Conservation (phyloP, 1,284 basidiomycete genomes). For the Cutaneotrichosporon daszewskae region DNA sequence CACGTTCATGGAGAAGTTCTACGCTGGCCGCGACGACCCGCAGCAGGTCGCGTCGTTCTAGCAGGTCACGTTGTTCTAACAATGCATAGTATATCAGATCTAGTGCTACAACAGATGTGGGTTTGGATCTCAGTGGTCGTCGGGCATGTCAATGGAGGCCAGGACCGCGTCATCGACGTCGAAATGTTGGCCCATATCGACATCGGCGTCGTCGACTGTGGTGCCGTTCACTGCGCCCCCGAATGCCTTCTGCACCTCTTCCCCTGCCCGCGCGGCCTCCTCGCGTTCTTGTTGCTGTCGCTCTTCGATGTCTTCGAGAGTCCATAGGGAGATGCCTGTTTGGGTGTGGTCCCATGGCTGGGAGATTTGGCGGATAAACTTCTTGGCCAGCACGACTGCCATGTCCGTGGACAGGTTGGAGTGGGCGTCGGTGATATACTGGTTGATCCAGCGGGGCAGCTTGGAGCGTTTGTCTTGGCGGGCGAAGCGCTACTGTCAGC, state of each 20-base stretch:
- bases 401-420: slow-evolving; percentile 98
- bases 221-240: slow-evolving; percentile 10
- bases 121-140: slow-evolving; percentile 2
- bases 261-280: slow-evolving; percentile 28
- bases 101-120: slow-evolving; percentile 8
- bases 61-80: slow-evolving; percentile 9
- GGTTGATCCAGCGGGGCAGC: slow-evolving; percentile 98
- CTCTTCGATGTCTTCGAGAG: slow-evolving; percentile 50
- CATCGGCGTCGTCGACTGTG: slow-evolving; percentile 15
- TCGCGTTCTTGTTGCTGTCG: slow-evolving; percentile 38
- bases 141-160: slow-evolving; percentile 31
- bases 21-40: slow-evolving; percentile 46
- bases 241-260: slow-evolving; percentile 21
- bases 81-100: slow-evolving; percentile 13
- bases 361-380: slow-evolving; percentile 96
- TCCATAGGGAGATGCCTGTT: slow-evolving; percentile 93
- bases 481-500: slow-evolving; percentile 74
- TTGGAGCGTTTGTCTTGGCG: slow-evolving; percentile 94
- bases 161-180: slow-evolving; percentile 38
- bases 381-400: slow-evolving; percentile 89
- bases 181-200: slow-evolving; percentile 20
- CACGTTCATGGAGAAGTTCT: slow-evolving; percentile 49
- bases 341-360: slow-evolving; percentile 93
- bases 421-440: slow-evolving; percentile 95
- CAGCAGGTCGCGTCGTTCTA: slow-evolving; percentile 38